Evolutionary conservation across 768 basidiomycete genomes (phyloP), one percentile per base, ranked within the genome.

Genomic region (Amanita exitialis): DNA sequence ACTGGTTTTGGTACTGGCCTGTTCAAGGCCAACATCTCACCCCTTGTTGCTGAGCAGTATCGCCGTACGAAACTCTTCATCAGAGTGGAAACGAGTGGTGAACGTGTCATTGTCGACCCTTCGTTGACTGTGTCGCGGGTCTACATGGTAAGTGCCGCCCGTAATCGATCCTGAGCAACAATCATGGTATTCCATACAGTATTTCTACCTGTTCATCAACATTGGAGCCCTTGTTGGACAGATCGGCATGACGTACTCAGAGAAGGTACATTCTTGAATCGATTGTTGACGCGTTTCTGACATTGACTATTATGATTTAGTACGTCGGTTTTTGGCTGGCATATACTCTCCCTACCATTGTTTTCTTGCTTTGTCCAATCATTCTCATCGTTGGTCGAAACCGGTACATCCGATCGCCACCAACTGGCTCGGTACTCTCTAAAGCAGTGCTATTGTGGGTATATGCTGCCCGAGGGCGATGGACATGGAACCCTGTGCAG

Each of bases 41-140:
- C 87, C 1, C 69, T 90, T 56, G 73, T 90, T 20, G 88, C 88
- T 6, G 88, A 90, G 61, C 88, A 90, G 59, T 83, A 83, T 59
- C 73, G 65, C 51, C 69, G 72, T 44, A 78, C 74, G 9, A 72
- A 70, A 54, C 68, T 72, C 13, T 85, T 80, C 62, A 66, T 86
- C 27, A 35, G 59, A 3, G 74, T 69, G 7, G 76, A 70, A 1
- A 71, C 66, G 43, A 65, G 52, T 32, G 87, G 87, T 18, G 83
- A 88, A 58, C 69, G 78, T 16, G 85, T 90, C 41, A 80, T 90
- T 54, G 77, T 90, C 25, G 87, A 90, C 57, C 89, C 87, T 0
- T 62, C 67, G 2, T 56, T 82, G 59, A 90, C 88, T 0, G 73
- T 80, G 3, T 72, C 81, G 2, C 73, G 83, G 45, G 77, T 90